Evolutionary conservation across 2,329 filamentous ascomycete genomes (phyloP), one percentile per base, ranked within the genome.

Genomic region (Massarina eburnea): DNA sequence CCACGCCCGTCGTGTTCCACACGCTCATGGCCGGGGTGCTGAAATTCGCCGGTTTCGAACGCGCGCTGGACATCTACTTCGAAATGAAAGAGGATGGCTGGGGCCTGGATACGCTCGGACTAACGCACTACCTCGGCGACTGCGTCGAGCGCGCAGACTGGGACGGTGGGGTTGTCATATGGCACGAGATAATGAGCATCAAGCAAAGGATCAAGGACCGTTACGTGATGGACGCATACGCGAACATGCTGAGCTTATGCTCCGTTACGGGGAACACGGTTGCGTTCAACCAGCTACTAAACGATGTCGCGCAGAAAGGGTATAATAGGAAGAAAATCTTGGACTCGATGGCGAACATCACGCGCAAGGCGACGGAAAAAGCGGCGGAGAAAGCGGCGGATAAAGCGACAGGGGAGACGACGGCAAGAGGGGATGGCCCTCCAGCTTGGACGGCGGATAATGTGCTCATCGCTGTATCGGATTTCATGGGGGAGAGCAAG

Each of bases 1-100:
- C 73, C 1, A 75, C 69, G 1, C 74, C 75, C 3, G 64, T 70
- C 48, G 74, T 77, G 0, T 73, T 76, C 48, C 58, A 61, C 10
- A 61, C 68, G 2, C 49, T 78, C 14, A 68, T 77, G 27, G 54
- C 55, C 38, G 75, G 75, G 14, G 65, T 73, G 2, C 54, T 76
- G 29, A 65, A 70, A 39, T 77, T 77, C 48, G 64, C 67, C 20
- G 74, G 74, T 12, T 73, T 76, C 37, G 70, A 75, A 3, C 62
- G 69, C 9, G 70, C 74, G 9, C 51, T 76, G 8, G 58, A 69
- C 2, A 63, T 75, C 12, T 75, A 71, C 50, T 63, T 64, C 39
- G 63, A 68, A 26, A 72, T 76, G 68, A 68, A 70, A 14, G 48
- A 58, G 6, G 70, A 76, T 38, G 74, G 74, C 32, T 78, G 74